Evolutionary conservation across 306 rosid species (phyloP), one percentile per base, ranked within the genome.

Genomic region (Quercus cerris): DNA sequence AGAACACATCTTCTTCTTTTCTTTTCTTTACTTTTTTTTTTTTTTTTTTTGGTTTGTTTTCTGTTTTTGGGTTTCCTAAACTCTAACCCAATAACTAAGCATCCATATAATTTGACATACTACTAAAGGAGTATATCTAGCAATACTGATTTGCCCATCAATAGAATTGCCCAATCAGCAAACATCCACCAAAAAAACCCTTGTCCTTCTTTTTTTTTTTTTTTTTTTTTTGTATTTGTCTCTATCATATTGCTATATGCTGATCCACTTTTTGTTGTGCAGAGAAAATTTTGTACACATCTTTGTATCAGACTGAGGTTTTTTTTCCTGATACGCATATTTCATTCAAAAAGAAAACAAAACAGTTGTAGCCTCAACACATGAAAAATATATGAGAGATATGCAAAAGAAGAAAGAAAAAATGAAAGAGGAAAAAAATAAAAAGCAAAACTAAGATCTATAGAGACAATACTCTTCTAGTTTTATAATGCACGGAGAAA

Each of bases 281-380:
- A 41, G 56, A 79, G 54, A 78, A 81, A 56, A 78, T 62, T 62
- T 63, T 70, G 76, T 33, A 74, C 56, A 27, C 79, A 71, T 79
- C 98, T 94, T 94, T 97, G 92, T 92, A 87, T 92, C 97, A 84
- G 98, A 91, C 78, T 89, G 94, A 11, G 94, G 25, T 58, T 58
- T 58, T 4, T 22, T 58, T 58, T 57, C 25, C 31, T 58, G 15
- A 58, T 20, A 58, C 15, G 1, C 25, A 20, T 20, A 58, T 58
- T 58, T 58, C 44, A 31, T 31, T 33, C 51, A 31, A 66, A 66
- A 66, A 66, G 22, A 10, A 18, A 63, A 27, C 15, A 31, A 63
- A 63, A 63, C 13, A 20, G 71, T 9, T n/a, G 31, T 63, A 63
- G 18, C 3, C 49, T 41, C 44, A 31, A n/a, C 33, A 66, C 71